phyloP scores from a whole-genome alignment of 331 rosid genomes.

The Saraca asoca region DNA sequence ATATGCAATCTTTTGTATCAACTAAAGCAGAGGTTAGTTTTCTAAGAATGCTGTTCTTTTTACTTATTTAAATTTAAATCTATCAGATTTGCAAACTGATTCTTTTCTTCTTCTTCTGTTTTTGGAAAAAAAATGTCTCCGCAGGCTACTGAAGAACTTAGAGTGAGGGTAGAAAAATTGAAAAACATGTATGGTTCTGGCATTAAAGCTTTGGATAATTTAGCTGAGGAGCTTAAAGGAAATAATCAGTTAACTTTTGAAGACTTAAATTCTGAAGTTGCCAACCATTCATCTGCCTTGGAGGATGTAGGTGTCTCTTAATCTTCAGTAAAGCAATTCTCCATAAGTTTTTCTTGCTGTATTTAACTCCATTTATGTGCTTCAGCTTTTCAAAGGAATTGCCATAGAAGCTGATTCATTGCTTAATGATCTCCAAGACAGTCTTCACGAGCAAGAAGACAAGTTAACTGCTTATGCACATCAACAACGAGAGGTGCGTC shows the following conservation, averaged over 20 bases:
- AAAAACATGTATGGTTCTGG: constrained; percentile 83
- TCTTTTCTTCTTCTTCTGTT: constrained; percentile 35
- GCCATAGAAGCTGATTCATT: constrained; percentile 91
- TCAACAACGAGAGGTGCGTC: constrained; percentile 82
- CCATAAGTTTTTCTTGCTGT: background rate
- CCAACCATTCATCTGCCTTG: constrained; percentile 82
- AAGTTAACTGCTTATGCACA: constrained; percentile 81
- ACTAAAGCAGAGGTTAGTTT: constrained; percentile 72
- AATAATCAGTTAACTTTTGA: constrained; percentile 78
- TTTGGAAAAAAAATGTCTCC: constrained; percentile 9
- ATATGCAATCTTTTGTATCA: constrained; percentile 93
- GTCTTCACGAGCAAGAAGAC: constrained; percentile 87
- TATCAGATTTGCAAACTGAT: constrained; percentile 4
- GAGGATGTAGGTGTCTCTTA: constrained; percentile 66
- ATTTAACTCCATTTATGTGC: constrained; percentile 43
- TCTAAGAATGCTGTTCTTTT: constrained; percentile 13
- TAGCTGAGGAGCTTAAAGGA: constrained; percentile 81
- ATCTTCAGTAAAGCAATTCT: constrained; percentile 13
- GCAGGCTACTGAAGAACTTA: constrained; percentile 92
- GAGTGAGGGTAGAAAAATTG: constrained; percentile 67
- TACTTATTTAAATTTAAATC: constrained; percentile 13
- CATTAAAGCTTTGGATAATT: constrained; percentile 70
- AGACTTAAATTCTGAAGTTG: constrained; percentile 84
- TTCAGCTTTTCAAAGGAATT: constrained; percentile 89
- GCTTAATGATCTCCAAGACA: constrained; percentile 81